A percentile compares a stretch with the other conserved stretches of the same genome.
phyloP scores from a whole-genome alignment of 257 asterid species.

The Solanum sejunctum region DNA sequence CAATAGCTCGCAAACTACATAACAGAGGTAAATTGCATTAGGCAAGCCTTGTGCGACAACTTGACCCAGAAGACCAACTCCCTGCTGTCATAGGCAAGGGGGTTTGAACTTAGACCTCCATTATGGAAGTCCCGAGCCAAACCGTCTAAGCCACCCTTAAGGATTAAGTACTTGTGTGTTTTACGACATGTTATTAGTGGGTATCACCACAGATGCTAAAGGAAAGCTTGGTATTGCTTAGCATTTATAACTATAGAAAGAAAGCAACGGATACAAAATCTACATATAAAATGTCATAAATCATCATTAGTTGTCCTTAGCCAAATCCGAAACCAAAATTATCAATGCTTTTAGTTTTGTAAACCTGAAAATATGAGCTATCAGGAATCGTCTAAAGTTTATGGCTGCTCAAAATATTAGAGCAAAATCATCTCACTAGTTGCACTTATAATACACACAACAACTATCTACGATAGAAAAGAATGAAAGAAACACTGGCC shows the following conservation, averaged over 20 bases:
- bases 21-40: no score
- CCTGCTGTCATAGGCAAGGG: no score
- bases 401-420: neutral
- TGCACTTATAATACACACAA: neutral
- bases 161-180: no score
- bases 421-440: neutral
- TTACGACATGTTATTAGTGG: no score
- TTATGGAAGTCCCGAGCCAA: no score
- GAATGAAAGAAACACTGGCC: neutral
- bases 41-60: no score
- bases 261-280: neutral
- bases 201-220: no score
- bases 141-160: no score
- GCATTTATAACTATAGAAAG: neutral
- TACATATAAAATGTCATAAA: neutral
- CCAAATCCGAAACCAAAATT: neutral
- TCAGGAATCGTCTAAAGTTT: neutral
- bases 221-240: neutral
- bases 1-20: no score
- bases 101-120: no score
- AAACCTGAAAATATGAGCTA: neutral
- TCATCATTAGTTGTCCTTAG: neutral
- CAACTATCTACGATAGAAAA: neutral
- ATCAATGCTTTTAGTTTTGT: neutral
- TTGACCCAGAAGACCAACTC: no score